A percentile compares a stretch with the other conserved stretches of the same genome.
These are phyloP conservation scores for Lentinus brumalis DNA, from an alignment of 768 basidiomycete species.

Conservation along the genomic window DNA sequence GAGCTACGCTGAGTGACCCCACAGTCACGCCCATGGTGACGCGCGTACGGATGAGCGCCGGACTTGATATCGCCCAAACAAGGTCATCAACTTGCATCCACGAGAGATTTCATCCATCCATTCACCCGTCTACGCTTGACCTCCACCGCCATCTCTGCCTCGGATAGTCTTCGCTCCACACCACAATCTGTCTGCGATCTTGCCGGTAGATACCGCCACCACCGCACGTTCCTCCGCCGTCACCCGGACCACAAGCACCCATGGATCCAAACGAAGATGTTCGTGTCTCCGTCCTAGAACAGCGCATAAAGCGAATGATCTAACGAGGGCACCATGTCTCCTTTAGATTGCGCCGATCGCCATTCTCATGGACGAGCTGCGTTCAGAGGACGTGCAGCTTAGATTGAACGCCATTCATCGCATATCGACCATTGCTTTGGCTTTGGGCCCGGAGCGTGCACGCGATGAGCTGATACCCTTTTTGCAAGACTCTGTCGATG, in stretches of 20 bases:
- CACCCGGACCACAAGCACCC: conserved; percentile 20
- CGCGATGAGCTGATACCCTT: conserved; percentile 96
- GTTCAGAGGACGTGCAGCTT: conserved; percentile 95
- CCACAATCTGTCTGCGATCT: not conserved
- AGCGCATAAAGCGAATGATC: not conserved
- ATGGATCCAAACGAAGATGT: conserved; percentile 83
- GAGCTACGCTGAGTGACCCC: too few relatives aligned
- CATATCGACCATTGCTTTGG: conserved; percentile 96
- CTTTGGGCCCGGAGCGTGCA: conserved; percentile 92
- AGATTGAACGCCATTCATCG: conserved; percentile 97
- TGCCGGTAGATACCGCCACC: not conserved
- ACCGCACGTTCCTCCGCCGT: not conserved
- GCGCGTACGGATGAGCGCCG: not conserved
- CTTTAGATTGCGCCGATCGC: conserved; percentile 90
- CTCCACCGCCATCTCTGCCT: not conserved
- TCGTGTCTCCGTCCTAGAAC: conserved; percentile 26
- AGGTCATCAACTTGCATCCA: conserved; percentile 24
- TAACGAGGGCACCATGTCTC: not conserved
- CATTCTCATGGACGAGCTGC: conserved; percentile 96
- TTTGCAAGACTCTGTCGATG: conserved; percentile 98
- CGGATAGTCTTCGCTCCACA: not conserved
- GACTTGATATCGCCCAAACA: conserved; percentile 16
- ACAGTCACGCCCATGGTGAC: not conserved
- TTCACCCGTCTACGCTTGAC: conserved; percentile 3
- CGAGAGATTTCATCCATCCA: conserved; percentile 16